phyloP scores from a whole-genome alignment of 2,329 filamentous ascomycete genomes.

The Cladosporium sphaerospermum region DNA sequence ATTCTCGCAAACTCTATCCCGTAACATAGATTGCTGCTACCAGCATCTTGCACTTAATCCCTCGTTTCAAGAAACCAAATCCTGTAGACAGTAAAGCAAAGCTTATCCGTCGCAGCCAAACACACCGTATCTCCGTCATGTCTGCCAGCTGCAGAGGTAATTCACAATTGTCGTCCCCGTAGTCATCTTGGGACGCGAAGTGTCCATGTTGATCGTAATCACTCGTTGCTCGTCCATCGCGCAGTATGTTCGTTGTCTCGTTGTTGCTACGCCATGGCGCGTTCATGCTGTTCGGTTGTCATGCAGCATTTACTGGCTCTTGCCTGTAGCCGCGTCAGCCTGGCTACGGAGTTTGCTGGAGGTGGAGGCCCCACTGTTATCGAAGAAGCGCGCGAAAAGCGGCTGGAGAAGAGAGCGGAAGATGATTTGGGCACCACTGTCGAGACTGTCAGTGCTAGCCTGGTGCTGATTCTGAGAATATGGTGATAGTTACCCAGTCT shows the following conservation, averaged over 20 bases:
- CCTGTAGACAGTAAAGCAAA: neutral
- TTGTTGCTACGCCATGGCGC: constrained; percentile 7
- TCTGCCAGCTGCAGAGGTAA: neutral
- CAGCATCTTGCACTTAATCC: neutral
- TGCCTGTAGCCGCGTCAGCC: constrained; percentile 60
- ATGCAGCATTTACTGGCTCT: constrained; percentile 42
- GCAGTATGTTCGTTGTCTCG: constrained; percentile 10
- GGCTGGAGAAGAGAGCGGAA: constrained; percentile 95
- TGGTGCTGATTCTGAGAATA: neutral
- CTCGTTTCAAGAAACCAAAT: neutral
- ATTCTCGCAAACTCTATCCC: constrained; percentile 7
- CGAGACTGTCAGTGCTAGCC: constrained; percentile 13
- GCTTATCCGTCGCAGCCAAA: neutral
- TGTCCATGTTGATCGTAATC: constrained; percentile 6
- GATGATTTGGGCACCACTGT: constrained; percentile 86
- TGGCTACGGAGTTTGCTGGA: constrained; percentile 83
- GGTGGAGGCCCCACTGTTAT: constrained; percentile 56
- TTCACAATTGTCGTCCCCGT: constrained; percentile 4
- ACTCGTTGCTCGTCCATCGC: constrained; percentile 6
- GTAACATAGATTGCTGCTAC: neutral
- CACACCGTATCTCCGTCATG: neutral
- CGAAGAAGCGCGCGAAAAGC: constrained; percentile 89
- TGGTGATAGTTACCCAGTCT: constrained; percentile 72
- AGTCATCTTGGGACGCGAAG: constrained; percentile 1
- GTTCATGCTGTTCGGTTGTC: constrained; percentile 3